Base-by-base conservation (phyloP, 306 rosid species). In the Notholithocarpus densiflorus region DNA sequence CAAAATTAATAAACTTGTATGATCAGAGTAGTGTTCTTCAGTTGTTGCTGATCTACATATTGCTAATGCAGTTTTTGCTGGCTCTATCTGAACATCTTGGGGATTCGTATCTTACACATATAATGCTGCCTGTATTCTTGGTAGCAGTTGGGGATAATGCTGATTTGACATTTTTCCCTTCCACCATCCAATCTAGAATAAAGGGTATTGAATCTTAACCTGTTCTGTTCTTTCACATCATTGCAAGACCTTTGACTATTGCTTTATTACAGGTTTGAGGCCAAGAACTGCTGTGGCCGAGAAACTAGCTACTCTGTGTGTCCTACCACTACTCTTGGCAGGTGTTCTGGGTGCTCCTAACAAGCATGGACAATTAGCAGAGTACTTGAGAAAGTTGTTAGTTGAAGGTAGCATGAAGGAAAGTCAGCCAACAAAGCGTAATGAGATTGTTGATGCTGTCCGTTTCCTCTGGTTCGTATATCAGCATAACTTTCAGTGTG, bases 51-150 rank as follows among this genome's bases (percentile, higher is more conserved):
- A 88, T 84, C 71, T 71, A 55, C 52, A 68, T 77, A 14, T 7
- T 80, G 76, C 69, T 68, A 83, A 74, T 89, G 89, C 94, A 95
- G 99, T 91, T 90, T 85, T 83, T 95, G 73, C 84, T 93, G 89
- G 91, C 96, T 40, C 88, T 91, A 73, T 86, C 97, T 75, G 93
- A 89, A 88, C 79, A 60, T 73, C 93, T 87, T 82, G 99, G 99
- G 82, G 92, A 95, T 81, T 86, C 94, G 74, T 95, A 95, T 60
- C 52, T 82, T 84, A 88, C 97, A 20, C 90, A 90, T 84, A 88
- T 93, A 84, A 91, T 93, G 96, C 88, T 89, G 77, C 99, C 99
- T 62, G 83, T 91, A 86, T 93, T 95, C 86, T 82, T 91, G 80
- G 68, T 84, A 77, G 97, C 98, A 24, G 83, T 90, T 66, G 98